Conservation (phyloP, 2,329 filamentous ascomycete genomes). For the Ilyonectria robusta region DNA sequence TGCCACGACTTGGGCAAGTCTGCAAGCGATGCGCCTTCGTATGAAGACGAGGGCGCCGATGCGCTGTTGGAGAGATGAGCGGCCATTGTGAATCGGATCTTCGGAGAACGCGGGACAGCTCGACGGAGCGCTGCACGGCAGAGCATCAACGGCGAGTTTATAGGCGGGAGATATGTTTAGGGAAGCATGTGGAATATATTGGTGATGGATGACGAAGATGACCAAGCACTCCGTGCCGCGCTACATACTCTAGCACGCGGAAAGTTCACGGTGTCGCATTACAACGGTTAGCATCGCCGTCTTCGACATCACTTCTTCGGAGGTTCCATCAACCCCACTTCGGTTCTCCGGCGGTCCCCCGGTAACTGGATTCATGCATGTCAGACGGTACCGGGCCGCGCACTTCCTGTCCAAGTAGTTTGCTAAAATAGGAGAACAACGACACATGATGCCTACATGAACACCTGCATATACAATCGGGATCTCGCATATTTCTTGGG, state of each 20-base stretch:
- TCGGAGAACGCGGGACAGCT: conserved; percentile 48
- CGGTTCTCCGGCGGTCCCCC: conserved; percentile 10
- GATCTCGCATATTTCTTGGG: not conserved
- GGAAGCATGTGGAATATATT: conserved; percentile 33
- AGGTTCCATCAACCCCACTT: conserved; percentile 33
- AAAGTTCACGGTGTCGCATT: conserved; percentile 10
- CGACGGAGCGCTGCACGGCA: conserved; percentile 49
- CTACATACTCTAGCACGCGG: conserved; percentile 10
- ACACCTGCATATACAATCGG: not conserved
- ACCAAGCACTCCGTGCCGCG: conserved; percentile 20
- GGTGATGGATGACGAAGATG: conserved; percentile 13
- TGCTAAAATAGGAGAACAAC: not conserved
- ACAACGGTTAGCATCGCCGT: conserved; percentile 28
- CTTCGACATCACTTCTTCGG: conserved; percentile 44
- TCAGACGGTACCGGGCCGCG: conserved; percentile 34
- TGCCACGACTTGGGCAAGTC: conserved; percentile 76
- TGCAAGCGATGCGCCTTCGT: conserved; percentile 59
- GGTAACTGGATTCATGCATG: conserved; percentile 30
- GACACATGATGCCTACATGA: not conserved
- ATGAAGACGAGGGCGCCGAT: conserved; percentile 22
- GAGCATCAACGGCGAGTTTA: conserved; percentile 52
- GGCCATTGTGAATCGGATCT: conserved; percentile 50
- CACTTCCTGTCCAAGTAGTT: not conserved
- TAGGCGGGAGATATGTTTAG: conserved; percentile 23
- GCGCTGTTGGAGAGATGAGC: conserved; percentile 51